A percentile compares a stretch with the other conserved stretches of the same genome.
Evolutionary conservation across 768 basidiomycete species (phyloP).

Genomic region (Coprinellus micaceus): DNA sequence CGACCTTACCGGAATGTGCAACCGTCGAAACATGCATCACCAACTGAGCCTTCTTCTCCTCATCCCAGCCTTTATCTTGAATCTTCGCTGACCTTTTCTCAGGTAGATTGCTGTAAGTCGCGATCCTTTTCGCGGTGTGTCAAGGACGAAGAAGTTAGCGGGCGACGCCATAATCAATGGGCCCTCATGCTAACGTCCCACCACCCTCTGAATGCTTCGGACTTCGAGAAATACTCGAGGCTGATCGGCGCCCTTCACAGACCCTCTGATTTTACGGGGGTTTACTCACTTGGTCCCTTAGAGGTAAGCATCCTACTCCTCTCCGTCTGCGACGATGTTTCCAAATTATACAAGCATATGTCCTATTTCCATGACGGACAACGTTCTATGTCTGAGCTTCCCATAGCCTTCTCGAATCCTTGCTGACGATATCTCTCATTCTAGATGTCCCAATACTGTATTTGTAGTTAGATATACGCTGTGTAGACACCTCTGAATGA

Average conservation of each 20-base stretch:
- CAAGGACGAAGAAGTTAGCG: conserved; percentile 14
- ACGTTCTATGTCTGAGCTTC: conserved; percentile 9
- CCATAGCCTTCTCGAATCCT: not conserved
- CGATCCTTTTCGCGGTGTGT: not conserved
- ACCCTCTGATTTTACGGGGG: not conserved
- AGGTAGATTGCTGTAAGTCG: conserved; percentile 6
- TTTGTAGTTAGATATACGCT: not conserved
- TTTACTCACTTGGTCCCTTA: not conserved
- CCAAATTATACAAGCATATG: conserved; percentile 13
- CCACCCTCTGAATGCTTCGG: conserved; percentile 8
- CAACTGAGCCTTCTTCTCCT: conserved; percentile 10
- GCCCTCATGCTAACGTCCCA: conserved; percentile 12
- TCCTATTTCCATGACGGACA: conserved; percentile 9
- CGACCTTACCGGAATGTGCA: conserved; percentile 8
- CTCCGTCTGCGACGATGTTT: conserved; percentile 7
- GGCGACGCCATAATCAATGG: conserved; percentile 7
- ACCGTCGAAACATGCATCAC: conserved; percentile 15
- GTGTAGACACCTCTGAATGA: no score
- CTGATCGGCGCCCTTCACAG: not conserved
- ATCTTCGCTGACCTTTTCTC: conserved; percentile 2
- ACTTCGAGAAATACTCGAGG: not conserved
- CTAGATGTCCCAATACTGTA: not conserved
- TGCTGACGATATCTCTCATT: not conserved
- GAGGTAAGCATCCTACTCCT: not conserved
- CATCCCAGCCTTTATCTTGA: not conserved